phyloP scores from a whole-genome alignment of 176 grass and related monocot genomes.

The Leersia perrieri region DNA sequence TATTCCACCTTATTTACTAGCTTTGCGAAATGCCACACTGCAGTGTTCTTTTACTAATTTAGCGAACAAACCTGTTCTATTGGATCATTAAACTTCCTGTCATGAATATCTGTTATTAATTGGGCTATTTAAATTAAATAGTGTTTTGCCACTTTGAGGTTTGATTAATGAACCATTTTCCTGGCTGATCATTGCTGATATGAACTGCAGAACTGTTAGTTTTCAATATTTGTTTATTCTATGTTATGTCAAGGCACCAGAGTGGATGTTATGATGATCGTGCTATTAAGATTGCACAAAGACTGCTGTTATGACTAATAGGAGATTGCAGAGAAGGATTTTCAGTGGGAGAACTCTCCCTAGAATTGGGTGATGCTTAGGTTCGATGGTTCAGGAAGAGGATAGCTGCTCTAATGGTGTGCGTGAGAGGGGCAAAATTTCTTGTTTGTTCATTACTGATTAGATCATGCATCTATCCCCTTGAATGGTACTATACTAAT shows the following conservation, averaged over 20 bases:
- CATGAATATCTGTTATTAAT: background rate
- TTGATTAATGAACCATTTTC: background rate
- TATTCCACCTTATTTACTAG: conserved; percentile 9
- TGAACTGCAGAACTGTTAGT: background rate
- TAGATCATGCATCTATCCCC: background rate
- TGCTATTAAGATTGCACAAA: background rate
- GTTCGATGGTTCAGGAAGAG: background rate
- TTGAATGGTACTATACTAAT: background rate
- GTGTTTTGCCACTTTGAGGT: background rate
- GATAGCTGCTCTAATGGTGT: background rate
- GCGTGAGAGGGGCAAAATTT: background rate
- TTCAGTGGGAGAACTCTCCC: background rate
- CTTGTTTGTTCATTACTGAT: background rate
- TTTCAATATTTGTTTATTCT: background rate
- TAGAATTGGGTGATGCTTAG: background rate
- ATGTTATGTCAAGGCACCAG: background rate
- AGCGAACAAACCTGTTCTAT: background rate
- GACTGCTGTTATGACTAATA: background rate
- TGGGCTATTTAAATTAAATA: background rate
- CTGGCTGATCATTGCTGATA: background rate
- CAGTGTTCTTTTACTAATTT: background rate
- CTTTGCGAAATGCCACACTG: background rate
- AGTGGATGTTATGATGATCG: background rate
- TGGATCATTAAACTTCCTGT: background rate
- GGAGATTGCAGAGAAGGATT: background rate